These are phyloP conservation scores for Exserohilum turcica DNA, from an alignment of 2,329 filamentous ascomycete species.

Conservation along the genomic window DNA sequence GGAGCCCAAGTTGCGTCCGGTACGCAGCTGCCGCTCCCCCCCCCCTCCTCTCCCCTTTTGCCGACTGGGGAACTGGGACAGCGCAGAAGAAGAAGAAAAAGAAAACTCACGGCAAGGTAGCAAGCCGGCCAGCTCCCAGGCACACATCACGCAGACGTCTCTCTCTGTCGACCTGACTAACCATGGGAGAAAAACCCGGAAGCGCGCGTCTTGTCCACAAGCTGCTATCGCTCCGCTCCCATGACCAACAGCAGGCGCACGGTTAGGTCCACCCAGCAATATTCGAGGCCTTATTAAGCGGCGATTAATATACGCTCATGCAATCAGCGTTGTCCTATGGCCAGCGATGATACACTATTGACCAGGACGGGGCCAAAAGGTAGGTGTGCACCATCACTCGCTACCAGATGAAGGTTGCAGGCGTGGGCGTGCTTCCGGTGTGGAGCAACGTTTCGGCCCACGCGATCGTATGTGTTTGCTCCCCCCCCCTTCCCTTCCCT, in stretches of 20 bases:
- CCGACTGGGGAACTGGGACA: neutral
- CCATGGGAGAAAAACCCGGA: neutral
- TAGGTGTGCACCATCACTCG: constrained; percentile 9
- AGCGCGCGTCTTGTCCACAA: constrained; percentile 6
- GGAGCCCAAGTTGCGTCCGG: neutral
- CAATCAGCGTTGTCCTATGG: constrained; percentile 10
- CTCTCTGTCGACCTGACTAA: constrained; percentile 1
- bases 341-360: constrained; percentile 10
- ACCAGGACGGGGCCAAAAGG: constrained; percentile 5
- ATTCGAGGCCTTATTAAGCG: constrained; percentile 8
- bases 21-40: neutral
- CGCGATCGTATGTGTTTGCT: constrained; percentile 2
- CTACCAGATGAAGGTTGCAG: constrained; percentile 11
- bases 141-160: neutral
- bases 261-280: constrained; percentile 5
- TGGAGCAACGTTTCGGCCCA: constrained; percentile 9
- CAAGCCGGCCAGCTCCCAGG: neutral
- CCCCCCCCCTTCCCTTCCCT: no score
- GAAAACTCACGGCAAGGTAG: neutral
- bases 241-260: constrained; percentile 7
- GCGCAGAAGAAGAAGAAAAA: no score
- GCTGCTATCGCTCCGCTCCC: constrained; percentile 1
- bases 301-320: constrained; percentile 7
- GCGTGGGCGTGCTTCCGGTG: neutral
- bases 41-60: no score